phyloP scores from a whole-genome alignment of 2,329 filamentous ascomycete genomes.

The Periconia digitata region DNA sequence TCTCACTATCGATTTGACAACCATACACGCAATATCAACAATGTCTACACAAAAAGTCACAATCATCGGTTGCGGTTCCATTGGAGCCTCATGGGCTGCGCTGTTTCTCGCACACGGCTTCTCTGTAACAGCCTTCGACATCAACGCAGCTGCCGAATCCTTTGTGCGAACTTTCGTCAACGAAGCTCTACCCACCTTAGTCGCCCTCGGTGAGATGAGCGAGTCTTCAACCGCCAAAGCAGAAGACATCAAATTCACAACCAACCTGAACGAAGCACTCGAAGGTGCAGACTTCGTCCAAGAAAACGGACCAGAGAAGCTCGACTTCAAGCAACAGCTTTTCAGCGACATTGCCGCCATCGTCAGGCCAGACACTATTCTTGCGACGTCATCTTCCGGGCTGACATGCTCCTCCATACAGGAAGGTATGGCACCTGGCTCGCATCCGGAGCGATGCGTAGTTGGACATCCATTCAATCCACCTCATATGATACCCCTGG shows the following conservation, averaged over 20 bases:
- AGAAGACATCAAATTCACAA: slow-evolving; percentile 14
- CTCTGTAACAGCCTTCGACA: slow-evolving; percentile 47
- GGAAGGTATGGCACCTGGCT: slow-evolving; percentile 17
- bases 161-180: slow-evolving; percentile 13
- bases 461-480: slow-evolving; percentile 55
- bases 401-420: slow-evolving; percentile 38
- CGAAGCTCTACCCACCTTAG: slow-evolving; percentile 14
- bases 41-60: slow-evolving; percentile 19
- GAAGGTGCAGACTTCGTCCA: slow-evolving; percentile 39
- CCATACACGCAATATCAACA: too few relatives aligned
- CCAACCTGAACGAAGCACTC: slow-evolving; percentile 19
- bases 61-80: slow-evolving; percentile 43
- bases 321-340: slow-evolving; percentile 44
- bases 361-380: slow-evolving; percentile 36
- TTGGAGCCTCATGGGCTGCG: slow-evolving; percentile 47
- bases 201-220: slow-evolving; percentile 11
- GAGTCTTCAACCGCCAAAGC: slow-evolving; percentile 4
- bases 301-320: slow-evolving; percentile 46
- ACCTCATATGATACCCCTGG: slow-evolving; percentile 51
- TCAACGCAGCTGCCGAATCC: slow-evolving; percentile 37
- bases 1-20: too few relatives aligned
- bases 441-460: slow-evolving; percentile 39
- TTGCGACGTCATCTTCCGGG: slow-evolving; percentile 46
- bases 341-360: slow-evolving; percentile 38
- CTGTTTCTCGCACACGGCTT: slow-evolving; percentile 44